Evolutionary conservation across 2,329 filamentous ascomycete genomes (phyloP).

Genomic region (Ambrosiella cleistominuta): DNA sequence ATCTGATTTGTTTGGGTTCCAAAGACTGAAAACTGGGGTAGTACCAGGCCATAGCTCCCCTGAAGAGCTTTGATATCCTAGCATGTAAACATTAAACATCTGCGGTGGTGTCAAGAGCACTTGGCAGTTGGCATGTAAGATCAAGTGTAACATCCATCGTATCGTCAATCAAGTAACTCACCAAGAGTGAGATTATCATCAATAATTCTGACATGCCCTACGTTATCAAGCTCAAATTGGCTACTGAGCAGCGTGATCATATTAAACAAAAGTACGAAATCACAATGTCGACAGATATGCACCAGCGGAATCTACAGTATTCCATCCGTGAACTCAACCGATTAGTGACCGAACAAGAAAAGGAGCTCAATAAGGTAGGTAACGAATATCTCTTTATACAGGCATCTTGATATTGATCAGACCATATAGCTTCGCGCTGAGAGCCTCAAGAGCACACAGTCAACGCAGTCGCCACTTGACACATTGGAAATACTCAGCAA

Average conservation of each 20-base stretch:
- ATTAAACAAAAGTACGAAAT: not conserved
- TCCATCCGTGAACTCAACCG: conserved; percentile 50
- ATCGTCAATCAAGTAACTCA: no score
- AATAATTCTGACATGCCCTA: no score
- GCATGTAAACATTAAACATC: no score
- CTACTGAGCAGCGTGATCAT: no score
- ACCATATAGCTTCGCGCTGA: conserved; percentile 15
- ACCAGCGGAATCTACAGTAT: conserved; percentile 41
- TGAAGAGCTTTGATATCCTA: not conserved
- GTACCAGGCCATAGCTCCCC: conserved; percentile 1
- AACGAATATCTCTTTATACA: not conserved
- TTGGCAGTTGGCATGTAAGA: no score
- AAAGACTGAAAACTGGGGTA: conserved; percentile 3
- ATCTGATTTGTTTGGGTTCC: no score
- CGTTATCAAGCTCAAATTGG: no score
- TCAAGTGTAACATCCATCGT: not conserved
- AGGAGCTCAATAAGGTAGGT: conserved; percentile 28
- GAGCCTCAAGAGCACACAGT: conserved; percentile 4
- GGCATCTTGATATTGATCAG: conserved; percentile 2
- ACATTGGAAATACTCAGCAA: conserved; percentile 36
- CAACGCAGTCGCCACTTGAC: conserved; percentile 10
- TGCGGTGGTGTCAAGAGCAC: no score
- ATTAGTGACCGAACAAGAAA: conserved; percentile 36
- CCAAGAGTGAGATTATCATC: no score
- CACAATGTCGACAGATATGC: conserved; percentile 14